phyloP scores from a whole-genome alignment of 306 rosid species.

The Vigna radiata region DNA sequence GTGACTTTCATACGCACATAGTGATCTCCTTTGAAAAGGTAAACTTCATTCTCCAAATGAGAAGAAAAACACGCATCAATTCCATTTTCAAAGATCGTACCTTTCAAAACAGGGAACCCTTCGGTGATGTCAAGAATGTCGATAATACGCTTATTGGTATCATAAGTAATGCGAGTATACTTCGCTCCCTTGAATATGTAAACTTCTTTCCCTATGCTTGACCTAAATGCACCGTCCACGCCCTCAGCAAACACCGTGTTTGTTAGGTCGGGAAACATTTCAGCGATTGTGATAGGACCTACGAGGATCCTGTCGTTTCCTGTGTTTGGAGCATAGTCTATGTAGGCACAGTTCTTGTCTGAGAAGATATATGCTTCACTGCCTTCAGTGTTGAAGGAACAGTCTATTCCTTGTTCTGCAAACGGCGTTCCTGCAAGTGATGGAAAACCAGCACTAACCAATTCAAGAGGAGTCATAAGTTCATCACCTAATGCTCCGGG shows the following conservation, averaged over 20 bases:
- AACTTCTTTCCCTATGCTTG: not conserved
- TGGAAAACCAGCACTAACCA: not conserved
- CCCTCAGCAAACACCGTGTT: not conserved
- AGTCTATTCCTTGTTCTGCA: not conserved
- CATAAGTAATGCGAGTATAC: not conserved
- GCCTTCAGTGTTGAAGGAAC: not conserved
- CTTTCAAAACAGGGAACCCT: too few relatives aligned
- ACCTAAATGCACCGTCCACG: not conserved
- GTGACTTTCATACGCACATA: too few relatives aligned
- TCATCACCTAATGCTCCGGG: not conserved
- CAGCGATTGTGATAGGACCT: too few relatives aligned
- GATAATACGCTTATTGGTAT: too few relatives aligned
- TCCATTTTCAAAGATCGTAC: too few relatives aligned
- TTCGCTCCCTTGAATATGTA: not conserved
- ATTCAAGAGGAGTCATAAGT: not conserved
- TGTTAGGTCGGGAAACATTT: too few relatives aligned
- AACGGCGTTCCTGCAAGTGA: not conserved
- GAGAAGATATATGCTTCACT: not conserved
- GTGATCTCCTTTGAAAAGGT: too few relatives aligned
- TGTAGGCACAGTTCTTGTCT: not conserved
- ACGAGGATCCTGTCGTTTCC: too few relatives aligned
- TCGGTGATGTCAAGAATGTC: too few relatives aligned
- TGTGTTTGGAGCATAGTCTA: not conserved
- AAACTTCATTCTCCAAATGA: too few relatives aligned
- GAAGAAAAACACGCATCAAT: too few relatives aligned